Conservation (phyloP, 2,329 filamentous ascomycete genomes). For the Alternaria gansuensis region DNA sequence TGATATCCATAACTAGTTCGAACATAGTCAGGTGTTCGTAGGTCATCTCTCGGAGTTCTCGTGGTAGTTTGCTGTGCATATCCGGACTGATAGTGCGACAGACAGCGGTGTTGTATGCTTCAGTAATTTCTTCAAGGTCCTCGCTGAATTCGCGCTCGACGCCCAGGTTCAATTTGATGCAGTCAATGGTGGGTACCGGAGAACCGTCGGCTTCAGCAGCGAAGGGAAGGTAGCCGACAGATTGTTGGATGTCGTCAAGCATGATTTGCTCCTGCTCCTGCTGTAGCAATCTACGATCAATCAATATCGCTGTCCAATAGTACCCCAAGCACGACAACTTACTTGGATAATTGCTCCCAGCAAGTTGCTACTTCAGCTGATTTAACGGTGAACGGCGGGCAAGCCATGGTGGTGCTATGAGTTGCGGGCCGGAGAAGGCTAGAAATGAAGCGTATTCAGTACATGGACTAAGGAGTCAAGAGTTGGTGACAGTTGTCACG, state of each 20-base stretch:
- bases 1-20: background rate
- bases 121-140: background rate
- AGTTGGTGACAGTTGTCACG: background rate
- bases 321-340: background rate
- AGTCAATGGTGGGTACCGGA: background rate
- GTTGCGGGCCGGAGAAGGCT: background rate
- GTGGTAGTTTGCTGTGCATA: slow-evolving; percentile 1
- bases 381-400: background rate
- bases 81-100: background rate
- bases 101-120: slow-evolving; percentile 1
- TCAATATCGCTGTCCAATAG: background rate
- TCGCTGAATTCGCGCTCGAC: background rate
- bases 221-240: background rate
- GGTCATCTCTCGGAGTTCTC: slow-evolving; percentile 10
- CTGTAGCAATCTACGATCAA: background rate
- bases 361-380: background rate
- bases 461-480: background rate
- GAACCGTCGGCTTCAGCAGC: background rate
- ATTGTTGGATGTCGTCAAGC: background rate
- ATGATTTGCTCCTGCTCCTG: background rate
- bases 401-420: background rate
- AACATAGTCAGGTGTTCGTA: background rate
- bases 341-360: background rate
- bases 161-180: background rate
- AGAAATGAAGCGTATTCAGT: background rate